Conservation (phyloP, 1,139 yeast genomes). For the Yarrowia galli region DNA sequence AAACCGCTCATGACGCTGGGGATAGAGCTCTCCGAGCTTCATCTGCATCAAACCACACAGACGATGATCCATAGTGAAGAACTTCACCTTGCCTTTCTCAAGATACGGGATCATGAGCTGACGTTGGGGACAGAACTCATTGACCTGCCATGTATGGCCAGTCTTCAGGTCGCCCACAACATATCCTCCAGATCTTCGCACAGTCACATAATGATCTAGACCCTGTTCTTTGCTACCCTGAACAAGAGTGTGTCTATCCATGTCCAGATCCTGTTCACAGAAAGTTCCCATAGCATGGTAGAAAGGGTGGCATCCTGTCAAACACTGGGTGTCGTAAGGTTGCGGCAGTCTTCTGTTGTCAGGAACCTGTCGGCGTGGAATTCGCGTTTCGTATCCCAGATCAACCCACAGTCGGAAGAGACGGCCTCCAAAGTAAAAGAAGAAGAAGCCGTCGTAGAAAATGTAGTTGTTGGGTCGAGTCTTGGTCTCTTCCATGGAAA, state of each 20-base stretch:
- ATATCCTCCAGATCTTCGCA: background rate
- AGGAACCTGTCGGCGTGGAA: background rate
- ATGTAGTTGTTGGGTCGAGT: background rate
- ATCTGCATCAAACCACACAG: background rate
- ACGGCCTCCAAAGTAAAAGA: background rate
- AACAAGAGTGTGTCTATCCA: background rate
- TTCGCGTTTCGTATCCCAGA: background rate
- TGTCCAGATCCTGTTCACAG: background rate
- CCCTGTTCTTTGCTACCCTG: background rate
- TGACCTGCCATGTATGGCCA: background rate
- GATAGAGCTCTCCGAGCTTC: too few species aligned
- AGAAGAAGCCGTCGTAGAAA: background rate
- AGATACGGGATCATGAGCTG: background rate
- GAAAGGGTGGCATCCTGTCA: background rate
- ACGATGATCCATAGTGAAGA: background rate
- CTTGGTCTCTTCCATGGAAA: background rate
- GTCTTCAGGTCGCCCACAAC: background rate
- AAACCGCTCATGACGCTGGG: too few species aligned
- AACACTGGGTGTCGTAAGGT: background rate
- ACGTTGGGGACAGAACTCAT: background rate
- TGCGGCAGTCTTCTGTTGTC: background rate
- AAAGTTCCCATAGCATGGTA: background rate
- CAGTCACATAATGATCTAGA: background rate
- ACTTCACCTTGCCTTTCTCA: background rate
- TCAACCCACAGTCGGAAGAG: background rate